These are phyloP conservation scores for Populus trichocarpa DNA, from an alignment of 441 rosid genomes.

Conservation along the genomic window DNA sequence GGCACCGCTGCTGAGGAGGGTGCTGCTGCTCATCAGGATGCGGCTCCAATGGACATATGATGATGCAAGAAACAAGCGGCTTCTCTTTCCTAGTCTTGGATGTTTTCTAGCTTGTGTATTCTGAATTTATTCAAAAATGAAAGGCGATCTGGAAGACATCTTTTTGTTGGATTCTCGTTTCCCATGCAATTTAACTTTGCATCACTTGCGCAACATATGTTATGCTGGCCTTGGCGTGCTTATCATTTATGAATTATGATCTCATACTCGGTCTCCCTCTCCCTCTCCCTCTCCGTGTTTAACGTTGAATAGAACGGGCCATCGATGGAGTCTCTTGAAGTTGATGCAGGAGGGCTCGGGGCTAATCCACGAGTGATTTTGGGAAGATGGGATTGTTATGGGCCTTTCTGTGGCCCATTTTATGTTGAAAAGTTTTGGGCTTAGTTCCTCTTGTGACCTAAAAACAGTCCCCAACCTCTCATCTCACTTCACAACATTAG, in stretches of 20 bases:
- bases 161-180: constrained; percentile 20
- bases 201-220: constrained; percentile 19
- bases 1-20: constrained; percentile 33
- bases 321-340: background rate
- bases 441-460: background rate
- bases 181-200: constrained; percentile 21
- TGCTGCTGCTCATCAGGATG: background rate
- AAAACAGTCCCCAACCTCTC: background rate
- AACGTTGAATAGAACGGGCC: background rate
- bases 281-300: background rate
- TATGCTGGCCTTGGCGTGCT: constrained; percentile 9
- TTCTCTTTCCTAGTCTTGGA: constrained; percentile 13
- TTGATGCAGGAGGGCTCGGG: background rate
- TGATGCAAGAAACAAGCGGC: constrained; percentile 15
- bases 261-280: background rate
- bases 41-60: constrained; percentile 88
- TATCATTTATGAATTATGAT: constrained; percentile 1
- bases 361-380: background rate
- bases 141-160: constrained; percentile 25
- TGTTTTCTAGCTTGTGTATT: constrained; percentile 24
- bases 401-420: background rate
- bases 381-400: background rate
- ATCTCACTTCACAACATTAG: background rate
- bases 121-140: constrained; percentile 21
- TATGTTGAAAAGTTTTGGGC: background rate